Conservation (phyloP, 108 stramenopile species). For the Cylindrotheca closterium region DNA sequence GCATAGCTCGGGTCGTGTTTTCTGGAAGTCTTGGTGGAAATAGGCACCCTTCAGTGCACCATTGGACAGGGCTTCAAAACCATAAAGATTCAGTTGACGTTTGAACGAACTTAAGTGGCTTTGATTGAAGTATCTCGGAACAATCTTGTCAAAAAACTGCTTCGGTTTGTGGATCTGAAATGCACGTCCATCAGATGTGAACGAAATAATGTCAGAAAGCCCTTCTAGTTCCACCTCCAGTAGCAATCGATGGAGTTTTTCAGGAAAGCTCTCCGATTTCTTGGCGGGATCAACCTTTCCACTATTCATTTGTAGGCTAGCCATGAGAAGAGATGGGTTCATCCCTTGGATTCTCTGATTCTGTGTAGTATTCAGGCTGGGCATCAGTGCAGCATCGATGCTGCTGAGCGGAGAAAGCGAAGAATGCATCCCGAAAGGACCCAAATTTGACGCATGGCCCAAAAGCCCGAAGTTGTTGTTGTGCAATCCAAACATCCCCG, state of each 20-base stretch:
- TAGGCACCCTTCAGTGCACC: not conserved
- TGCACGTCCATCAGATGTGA: conserved; percentile 58
- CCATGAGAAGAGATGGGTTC: not conserved
- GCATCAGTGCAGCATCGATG: not conserved
- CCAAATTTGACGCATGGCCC: no score
- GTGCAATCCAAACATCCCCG: not conserved
- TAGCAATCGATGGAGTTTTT: conserved; percentile 46
- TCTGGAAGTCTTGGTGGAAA: not conserved
- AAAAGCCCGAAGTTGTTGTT: not conserved
- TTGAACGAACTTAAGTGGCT: conserved; percentile 50
- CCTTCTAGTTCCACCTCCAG: conserved; percentile 42
- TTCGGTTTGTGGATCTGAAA: conserved; percentile 54
- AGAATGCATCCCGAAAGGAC: no score
- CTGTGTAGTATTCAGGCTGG: not conserved
- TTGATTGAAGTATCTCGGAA: conserved; percentile 54
- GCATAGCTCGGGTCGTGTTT: not conserved
- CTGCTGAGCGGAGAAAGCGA: not conserved
- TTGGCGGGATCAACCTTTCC: no score
- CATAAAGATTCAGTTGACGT: conserved; percentile 69
- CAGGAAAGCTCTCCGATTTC: conserved; percentile 9
- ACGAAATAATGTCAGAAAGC: conserved; percentile 45
- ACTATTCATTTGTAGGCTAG: no score
- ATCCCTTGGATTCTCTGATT: not conserved
- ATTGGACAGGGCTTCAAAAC: conserved; percentile 31
- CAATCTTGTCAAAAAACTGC: conserved; percentile 40